Evolutionary conservation across 805 yeast species (phyloP).

Genomic region (Myxozyma vanderwaltii): DNA sequence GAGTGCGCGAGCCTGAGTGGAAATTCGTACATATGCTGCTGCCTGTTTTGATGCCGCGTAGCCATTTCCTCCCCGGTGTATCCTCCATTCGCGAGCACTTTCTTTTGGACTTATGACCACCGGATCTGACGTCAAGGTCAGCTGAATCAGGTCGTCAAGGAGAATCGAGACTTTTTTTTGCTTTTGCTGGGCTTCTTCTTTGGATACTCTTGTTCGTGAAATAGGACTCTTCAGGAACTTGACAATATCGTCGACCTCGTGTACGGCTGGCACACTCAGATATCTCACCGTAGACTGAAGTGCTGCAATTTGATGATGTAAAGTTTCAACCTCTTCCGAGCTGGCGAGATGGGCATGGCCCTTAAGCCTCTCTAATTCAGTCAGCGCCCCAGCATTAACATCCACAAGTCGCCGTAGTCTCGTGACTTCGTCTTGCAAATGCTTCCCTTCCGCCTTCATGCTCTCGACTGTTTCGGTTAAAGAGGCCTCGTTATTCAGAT

Average conservation of each 20-base stretch:
- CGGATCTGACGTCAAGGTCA: background rate
- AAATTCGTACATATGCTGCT: background rate
- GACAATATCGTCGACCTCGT: background rate
- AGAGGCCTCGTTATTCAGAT: background rate
- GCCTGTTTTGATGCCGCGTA: background rate
- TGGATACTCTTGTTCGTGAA: background rate
- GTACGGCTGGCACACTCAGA: background rate
- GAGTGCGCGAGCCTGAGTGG: too few species aligned
- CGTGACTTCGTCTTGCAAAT: conserved; percentile 7
- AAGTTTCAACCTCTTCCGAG: conserved; percentile 15
- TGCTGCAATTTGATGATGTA: conserved; percentile 14
- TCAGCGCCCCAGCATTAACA: conserved; percentile 2
- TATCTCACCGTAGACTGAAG: conserved; percentile 9
- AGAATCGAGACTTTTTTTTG: background rate
- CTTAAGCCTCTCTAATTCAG: conserved; percentile 13
- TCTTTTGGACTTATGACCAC: background rate
- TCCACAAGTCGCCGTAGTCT: conserved; percentile 1
- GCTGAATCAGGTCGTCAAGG: background rate
- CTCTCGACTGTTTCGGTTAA: conserved; percentile 7
- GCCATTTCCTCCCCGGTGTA: background rate
- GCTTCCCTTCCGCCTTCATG: conserved; percentile 6
- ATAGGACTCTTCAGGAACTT: conserved; percentile 3
- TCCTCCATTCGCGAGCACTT: conserved; percentile 2
- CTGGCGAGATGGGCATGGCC: conserved; percentile 12
- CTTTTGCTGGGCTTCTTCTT: background rate